Evolutionary conservation across 2,329 filamentous ascomycete species (phyloP).

Genomic region (Fusarium dimerum): DNA sequence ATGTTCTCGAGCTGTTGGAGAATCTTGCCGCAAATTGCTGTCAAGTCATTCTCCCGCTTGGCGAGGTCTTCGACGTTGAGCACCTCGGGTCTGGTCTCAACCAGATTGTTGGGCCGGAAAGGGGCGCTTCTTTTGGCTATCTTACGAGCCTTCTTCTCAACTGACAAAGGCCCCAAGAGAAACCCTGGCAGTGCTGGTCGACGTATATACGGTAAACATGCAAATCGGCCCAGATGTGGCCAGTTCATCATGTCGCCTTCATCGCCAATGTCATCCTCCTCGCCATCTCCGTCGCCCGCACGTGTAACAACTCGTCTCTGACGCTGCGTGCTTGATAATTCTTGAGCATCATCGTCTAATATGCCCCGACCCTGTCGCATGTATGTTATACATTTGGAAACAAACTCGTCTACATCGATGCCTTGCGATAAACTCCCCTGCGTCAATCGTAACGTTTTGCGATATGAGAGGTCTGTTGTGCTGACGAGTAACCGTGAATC

Average conservation of each 20-base stretch:
- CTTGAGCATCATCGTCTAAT: slow-evolving; percentile 50
- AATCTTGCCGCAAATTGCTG: slow-evolving; percentile 76
- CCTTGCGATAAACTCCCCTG: slow-evolving; percentile 73
- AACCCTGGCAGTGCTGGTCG: slow-evolving; percentile 81
- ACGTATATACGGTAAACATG: slow-evolving; percentile 70
- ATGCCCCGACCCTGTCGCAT: slow-evolving; percentile 71
- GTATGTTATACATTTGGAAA: slow-evolving; percentile 84
- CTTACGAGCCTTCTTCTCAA: slow-evolving; percentile 80
- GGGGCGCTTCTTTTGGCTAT: slow-evolving; percentile 69
- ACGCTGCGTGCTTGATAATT: slow-evolving; percentile 52
- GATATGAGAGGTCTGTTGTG: slow-evolving; percentile 77
- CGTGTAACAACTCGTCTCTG: slow-evolving; percentile 39
- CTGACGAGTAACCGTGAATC: slow-evolving; percentile 85
- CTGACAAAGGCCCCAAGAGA: slow-evolving; percentile 82
- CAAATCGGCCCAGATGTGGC: slow-evolving; percentile 77
- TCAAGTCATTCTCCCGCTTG: slow-evolving; percentile 77
- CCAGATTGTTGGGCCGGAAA: slow-evolving; percentile 67
- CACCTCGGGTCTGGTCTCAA: slow-evolving; percentile 76
- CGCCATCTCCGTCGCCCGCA: slow-evolving; percentile 48
- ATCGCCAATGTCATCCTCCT: slow-evolving; percentile 62
- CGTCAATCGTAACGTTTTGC: slow-evolving; percentile 73
- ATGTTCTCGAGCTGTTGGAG: slow-evolving; percentile 58
- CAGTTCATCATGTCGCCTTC: slow-evolving; percentile 82
- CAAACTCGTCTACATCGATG: slow-evolving; percentile 87
- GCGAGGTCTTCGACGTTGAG: slow-evolving; percentile 73